Evolutionary conservation across 257 asterid genomes (phyloP), one percentile per base, ranked within the genome.

Genomic region (Nyctanthes arbortristis): DNA sequence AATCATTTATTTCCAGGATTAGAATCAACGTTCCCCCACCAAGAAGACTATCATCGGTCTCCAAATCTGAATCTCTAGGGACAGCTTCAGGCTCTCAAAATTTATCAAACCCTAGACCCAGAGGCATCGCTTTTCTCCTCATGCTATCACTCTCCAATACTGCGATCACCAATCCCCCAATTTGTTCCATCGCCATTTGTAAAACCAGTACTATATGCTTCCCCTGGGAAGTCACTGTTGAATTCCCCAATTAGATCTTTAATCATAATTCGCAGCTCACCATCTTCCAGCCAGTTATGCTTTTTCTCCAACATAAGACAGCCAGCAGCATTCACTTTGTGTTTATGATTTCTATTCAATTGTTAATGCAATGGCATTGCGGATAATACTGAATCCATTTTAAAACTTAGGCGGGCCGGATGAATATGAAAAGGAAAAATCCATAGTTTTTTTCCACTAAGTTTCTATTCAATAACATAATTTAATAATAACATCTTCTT

Each of bases 1-100:
- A n/a, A n/a, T n/a, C n/a, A 14, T 29, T 39, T 27, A 61, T 73
- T 61, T 66, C 22, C 84, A 88, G 91, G 60, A 83, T 88, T 45
- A 81, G 81, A 76, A 84, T 88, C 32, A 88, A 76, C 49, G 61
- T 86, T 78, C 61, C 71, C 60, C 82, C 81, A 0, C 66, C 84
- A 29, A 74, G 70, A 73, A 73, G 69, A 74, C 67, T 72, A 25
- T 74, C 82, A n/a, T n/a, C n/a, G n/a, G n/a, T n/a, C n/a, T n/a
- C n/a, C n/a, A n/a, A n/a, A 18, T 71, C 84, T 25, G 69, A 75
- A 64, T 83, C 94, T 49, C 81, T 81, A 9, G 77, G 82, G 67
- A 70, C 40, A 60, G 70, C 49, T 13, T 14, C 49, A 39, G 18
- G 12, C 49, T 39, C 49, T 39, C 20, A n/a, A 39, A 39, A 12